Evolutionary conservation across 768 basidiomycete species (phyloP), one percentile per base, ranked within the genome.

Genomic region (Tricholoma sp.): DNA sequence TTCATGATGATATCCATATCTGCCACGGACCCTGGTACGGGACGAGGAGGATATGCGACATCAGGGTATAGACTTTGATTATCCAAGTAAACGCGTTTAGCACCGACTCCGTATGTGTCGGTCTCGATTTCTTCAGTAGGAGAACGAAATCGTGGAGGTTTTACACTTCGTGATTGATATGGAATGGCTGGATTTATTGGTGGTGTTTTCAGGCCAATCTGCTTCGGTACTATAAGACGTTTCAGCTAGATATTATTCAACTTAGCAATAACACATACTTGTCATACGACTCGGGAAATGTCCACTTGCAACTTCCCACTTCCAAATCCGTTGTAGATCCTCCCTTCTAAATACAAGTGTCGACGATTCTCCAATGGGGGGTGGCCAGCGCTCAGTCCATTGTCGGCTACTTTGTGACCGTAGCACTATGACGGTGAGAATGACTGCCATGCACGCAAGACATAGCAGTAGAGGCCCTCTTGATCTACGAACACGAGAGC

Each of bases 281-380:
- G 79, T 77, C 51, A 81, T 76, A 49, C 73, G 75, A 67, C 88
- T 90, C 20, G 94, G 94, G 73, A 88, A 89, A 72, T 95, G 93
- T 6, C 94, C 94, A 61, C 89, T 89, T 41, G 85, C 80, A 55
- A 97, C 80, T 75, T 96, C 94, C 94, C 94, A 97, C 59, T 83
- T 80, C 94, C 94, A 97, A 66, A 98, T 88, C 67, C 83, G 79
- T 68, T 88, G 88, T 31, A 95, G 69, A 64, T 94, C 88, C 41
- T 85, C 76, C 28, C 84, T 77, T 39, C 75, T 73, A 62, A 82
- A 91, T 36, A 90, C 86, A 28, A 91, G 78, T 36, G 90, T 90
- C 1, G 89, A 74, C 13, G 81, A 73, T 33, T 86, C 78, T n/a
- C 72, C 64, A 1, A 68, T 65, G 20, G 62, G 56, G 15, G 64